These are phyloP conservation scores for Cucumis cinereus DNA, from an alignment of 306 rosid genomes.

Conservation along the genomic window DNA sequence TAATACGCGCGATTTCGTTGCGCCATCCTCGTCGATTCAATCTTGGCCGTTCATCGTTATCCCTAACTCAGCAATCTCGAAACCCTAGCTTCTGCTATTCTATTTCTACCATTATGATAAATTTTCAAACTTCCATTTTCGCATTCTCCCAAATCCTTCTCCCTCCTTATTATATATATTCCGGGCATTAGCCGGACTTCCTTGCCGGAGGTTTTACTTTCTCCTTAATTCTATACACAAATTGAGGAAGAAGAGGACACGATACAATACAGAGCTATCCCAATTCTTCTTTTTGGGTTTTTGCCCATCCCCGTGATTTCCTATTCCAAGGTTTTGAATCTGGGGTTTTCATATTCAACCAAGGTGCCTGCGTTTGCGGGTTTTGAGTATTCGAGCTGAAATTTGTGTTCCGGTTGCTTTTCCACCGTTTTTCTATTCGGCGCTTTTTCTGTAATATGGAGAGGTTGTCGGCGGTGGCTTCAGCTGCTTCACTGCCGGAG, in stretches of 20 bases:
- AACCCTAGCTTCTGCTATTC: conserved; percentile 41
- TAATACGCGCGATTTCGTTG: conserved; percentile 38
- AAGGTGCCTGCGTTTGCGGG: not conserved
- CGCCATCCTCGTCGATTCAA: conserved; percentile 13
- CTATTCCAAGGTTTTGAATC: not conserved
- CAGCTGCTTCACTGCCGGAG: conserved; percentile 8
- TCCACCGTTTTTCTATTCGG: not conserved
- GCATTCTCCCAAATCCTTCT: not conserved
- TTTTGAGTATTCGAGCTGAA: not conserved
- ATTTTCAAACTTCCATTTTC: conserved; percentile 19
- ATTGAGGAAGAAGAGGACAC: not conserved
- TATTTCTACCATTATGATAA: not conserved
- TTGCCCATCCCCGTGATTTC: not conserved
- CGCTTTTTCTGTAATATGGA: conserved; percentile 17
- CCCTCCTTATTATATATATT: not conserved
- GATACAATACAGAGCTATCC: not conserved
- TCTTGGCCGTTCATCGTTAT: conserved; percentile 37
- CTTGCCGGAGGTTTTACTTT: not conserved
- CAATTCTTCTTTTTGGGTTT: not conserved
- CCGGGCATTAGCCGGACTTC: not conserved
- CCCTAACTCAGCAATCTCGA: conserved; percentile 30
- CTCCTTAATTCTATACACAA: not conserved
- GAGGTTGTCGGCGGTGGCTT: conserved; percentile 20
- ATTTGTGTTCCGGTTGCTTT: not conserved
- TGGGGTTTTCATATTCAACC: not conserved